These are phyloP conservation scores for Pythium aphanidermatum DNA, from an alignment of 352 stramenopile genomes.

Conservation along the genomic window DNA sequence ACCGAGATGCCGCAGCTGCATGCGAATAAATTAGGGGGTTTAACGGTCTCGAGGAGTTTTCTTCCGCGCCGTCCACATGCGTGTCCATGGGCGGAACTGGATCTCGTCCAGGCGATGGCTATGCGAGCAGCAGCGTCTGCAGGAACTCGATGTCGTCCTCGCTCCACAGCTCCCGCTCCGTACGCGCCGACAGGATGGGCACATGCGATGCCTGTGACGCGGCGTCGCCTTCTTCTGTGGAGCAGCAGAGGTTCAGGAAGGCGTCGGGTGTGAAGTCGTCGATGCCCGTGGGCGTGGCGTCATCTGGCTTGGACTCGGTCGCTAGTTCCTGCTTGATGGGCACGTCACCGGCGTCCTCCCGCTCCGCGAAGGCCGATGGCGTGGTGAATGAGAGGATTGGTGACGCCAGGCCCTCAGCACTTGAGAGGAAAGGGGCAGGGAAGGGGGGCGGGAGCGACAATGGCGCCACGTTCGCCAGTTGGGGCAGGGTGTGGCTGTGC, in stretches of 20 bases:
- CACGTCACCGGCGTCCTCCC: conserved; percentile 1
- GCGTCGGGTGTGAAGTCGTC: conserved; percentile 53
- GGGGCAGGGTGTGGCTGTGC: background rate
- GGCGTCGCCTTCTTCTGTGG: conserved; percentile 26
- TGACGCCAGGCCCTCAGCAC: conserved; percentile 19
- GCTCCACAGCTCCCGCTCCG: conserved; percentile 61
- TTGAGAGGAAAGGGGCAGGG: conserved; percentile 18
- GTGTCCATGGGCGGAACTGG: too few species aligned
- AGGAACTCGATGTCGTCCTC: conserved; percentile 81
- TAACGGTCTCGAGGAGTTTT: too few species aligned
- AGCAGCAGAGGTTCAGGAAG: conserved; percentile 38
- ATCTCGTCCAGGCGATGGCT: too few species aligned
- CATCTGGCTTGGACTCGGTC: conserved; percentile 22
- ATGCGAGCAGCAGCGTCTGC: conserved; percentile 62
- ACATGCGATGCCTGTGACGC: conserved; percentile 36
- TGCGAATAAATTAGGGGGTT: too few species aligned
- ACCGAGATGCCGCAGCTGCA: too few species aligned
- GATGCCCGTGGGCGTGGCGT: conserved; percentile 46
- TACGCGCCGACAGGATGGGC: conserved; percentile 37
- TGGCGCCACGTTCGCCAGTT: conserved; percentile 5
- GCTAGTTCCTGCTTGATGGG: background rate
- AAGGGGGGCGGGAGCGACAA: conserved; percentile 34
- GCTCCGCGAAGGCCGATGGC: conserved; percentile 3
- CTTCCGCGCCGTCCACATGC: too few species aligned
- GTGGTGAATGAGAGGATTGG: conserved; percentile 27